A percentile compares a stretch with the other conserved stretches of the same genome.
Evolutionary conservation across 2,329 filamentous ascomycete genomes (phyloP).

Genomic region (Fusarium dlaminii): DNA sequence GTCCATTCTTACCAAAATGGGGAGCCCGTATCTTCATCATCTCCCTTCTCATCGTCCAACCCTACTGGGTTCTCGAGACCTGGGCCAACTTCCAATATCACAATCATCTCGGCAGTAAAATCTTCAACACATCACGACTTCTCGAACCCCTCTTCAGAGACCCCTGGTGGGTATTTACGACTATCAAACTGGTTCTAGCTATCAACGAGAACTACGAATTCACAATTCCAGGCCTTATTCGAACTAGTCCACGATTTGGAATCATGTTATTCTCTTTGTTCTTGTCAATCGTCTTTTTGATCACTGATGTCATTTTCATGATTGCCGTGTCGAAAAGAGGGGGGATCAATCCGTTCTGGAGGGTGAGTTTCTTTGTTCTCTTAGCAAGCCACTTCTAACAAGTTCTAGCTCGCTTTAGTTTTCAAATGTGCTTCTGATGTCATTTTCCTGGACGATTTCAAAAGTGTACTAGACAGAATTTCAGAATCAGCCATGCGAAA

Average conservation of each 20-base stretch:
- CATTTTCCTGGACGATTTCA: constrained; percentile 25
- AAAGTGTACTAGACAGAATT: constrained; percentile 19
- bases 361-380: neutral
- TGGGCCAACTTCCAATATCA: constrained; percentile 31
- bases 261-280: constrained; percentile 25
- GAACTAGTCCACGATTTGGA: constrained; percentile 16
- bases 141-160: constrained; percentile 21
- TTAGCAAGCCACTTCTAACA: neutral
- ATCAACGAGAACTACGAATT: constrained; percentile 31
- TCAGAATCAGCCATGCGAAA: constrained; percentile 28
- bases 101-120: constrained; percentile 7
- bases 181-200: constrained; percentile 11
- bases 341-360: constrained; percentile 27
- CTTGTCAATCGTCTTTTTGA: constrained; percentile 8
- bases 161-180: constrained; percentile 28
- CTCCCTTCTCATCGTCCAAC: constrained; percentile 7
- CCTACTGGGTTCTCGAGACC: constrained; percentile 25
- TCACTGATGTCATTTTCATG: constrained; percentile 26
- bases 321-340: constrained; percentile 21
- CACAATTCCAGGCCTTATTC: constrained; percentile 12
- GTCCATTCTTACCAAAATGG: constrained; percentile 18
- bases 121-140: constrained; percentile 10
- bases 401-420: constrained; percentile 3
- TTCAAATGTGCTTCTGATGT: constrained; percentile 31
- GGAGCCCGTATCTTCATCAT: constrained; percentile 17